Evolutionary conservation across 192 early-diverging fungal genomes (phyloP), one percentile per base, ranked within the genome.

Genomic region (Coemansia sp.): DNA sequence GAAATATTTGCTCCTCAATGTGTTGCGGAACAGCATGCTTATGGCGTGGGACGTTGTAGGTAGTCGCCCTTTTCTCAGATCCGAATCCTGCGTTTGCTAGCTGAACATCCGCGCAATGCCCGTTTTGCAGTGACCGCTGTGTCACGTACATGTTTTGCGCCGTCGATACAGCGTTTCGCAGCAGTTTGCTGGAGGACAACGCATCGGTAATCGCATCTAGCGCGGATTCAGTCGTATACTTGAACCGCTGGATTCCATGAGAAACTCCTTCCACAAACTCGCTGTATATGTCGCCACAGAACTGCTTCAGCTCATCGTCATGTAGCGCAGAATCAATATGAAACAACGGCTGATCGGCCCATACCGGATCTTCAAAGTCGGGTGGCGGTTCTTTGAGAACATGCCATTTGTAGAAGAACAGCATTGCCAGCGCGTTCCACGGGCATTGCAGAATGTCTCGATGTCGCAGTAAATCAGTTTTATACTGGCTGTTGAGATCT

Each of bases 351-450:
- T 71, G 42, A 14, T 49, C 37, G 36, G 49, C 56, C 78, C 78
- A 81, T 23, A 51, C n/a, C 1, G 60, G 55, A 36, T 68, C 57
- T 14, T 42, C 48, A 69, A 81, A 81, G 51, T 81, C 47, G 1
- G 78, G 78, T 20, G 63, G 62, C 12, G 73, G 72, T 48, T 75
- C 78, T 3, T 75, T 69, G 7, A 64, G 57, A 3, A 81, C 60
- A 57, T 75, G 73, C 72, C 72, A 75, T 44, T 75, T 81, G 60
- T 81, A 68, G 46, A 60, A 81, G 5, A 75, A 26, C 44, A 75
- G 57, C 49, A 72, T 66, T 0, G 78, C 72, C 49, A 75, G 60
- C 8, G 73, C 72, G 47, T 81, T 81, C 78, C 78, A 81, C n/a
- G 78, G 72, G 5, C 72, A 81, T 20, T 60, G 78, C 9, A 75